Base-by-base conservation (phyloP, 306 rosid species). In the Vigna reflexopilosa region DNA sequence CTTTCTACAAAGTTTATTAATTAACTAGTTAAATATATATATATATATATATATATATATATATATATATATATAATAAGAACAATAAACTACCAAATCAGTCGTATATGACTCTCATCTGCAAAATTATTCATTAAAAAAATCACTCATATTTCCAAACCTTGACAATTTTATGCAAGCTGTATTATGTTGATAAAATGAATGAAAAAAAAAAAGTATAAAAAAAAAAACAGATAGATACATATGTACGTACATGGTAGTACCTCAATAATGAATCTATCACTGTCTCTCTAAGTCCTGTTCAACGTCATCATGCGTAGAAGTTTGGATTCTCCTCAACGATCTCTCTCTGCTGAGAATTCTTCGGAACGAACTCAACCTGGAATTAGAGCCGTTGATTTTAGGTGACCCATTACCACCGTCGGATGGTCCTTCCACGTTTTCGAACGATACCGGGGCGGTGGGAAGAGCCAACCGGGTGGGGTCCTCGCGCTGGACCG, bases 251-350 rank as follows among this genome's bases (percentile, higher is more conserved):
- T 30, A 30, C 14, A 68, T 8, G 26, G 5, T 15, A 5, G 42
- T 58, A 58, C 51, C 58, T 72, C 50, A 73, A 12, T n/a, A 62
- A 32, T n/a, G 8, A 32, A 34, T 36, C 12, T 17, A 0, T 67
- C 72, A 87, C 64, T 85, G 91, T 7, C 89, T 87, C 85, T 90
- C 96, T 67, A 88, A 78, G 64, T 90, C 96, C 9, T 78, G 85
- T 10, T 75, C 59, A 54, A 44, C 72, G 24, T 65, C 82, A 51
- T 54, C 64, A 56, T 22, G 67, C 5, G 9, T 72, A 24, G 75
- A 64, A 70, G 88, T 82, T 74, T 81, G 91, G 4, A 83, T 28
- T 61, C 89, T 78, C 57, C 40, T 75, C 0, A 86, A 87, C 2
- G 93, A 87, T 85, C 80, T 85, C 13, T 88, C 96, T 48, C 84